Evolutionary conservation across 805 yeast genomes (phyloP).

Genomic region (Yarrowia yakushimensis): DNA sequence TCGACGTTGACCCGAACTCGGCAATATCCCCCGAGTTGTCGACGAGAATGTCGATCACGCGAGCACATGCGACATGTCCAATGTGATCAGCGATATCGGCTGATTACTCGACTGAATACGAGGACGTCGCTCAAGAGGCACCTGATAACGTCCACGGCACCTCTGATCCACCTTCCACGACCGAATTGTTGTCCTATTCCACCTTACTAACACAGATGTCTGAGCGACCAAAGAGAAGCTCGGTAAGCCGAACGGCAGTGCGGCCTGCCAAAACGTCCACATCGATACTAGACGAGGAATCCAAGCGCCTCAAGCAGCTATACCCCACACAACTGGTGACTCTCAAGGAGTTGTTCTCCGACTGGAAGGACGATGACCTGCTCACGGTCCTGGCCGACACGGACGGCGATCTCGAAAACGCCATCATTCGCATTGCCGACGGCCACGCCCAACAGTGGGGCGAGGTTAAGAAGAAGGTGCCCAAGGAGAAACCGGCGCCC

Average conservation of each 20-base stretch:
- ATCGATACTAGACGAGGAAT: constrained; percentile 33
- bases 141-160: too few species aligned
- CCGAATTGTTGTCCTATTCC: too few species aligned
- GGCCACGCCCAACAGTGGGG: constrained; percentile 94
- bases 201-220: constrained; percentile 20
- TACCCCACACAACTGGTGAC: constrained; percentile 45
- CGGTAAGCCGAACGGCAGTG: constrained; percentile 20
- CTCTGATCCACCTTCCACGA: too few species aligned
- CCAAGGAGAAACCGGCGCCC: constrained; percentile 28
- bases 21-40: too few species aligned
- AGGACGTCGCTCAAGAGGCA: too few species aligned
- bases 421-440: constrained; percentile 82
- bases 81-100: too few species aligned
- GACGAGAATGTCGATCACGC: too few species aligned
- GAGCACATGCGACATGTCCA: too few species aligned
- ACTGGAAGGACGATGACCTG: constrained; percentile 87
- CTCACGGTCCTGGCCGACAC: constrained; percentile 70
- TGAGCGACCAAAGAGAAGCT: constrained; percentile 26
- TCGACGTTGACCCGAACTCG: too few species aligned
- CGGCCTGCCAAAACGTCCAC: constrained; percentile 22
- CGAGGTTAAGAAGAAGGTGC: constrained; percentile 62
- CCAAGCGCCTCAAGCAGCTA: constrained; percentile 38
- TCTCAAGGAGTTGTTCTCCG: constrained; percentile 85
- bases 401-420: constrained; percentile 65
- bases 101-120: too few species aligned